phyloP scores from a whole-genome alignment of 495 filamentous ascomycete genomes.

The Penicillium silybi region DNA sequence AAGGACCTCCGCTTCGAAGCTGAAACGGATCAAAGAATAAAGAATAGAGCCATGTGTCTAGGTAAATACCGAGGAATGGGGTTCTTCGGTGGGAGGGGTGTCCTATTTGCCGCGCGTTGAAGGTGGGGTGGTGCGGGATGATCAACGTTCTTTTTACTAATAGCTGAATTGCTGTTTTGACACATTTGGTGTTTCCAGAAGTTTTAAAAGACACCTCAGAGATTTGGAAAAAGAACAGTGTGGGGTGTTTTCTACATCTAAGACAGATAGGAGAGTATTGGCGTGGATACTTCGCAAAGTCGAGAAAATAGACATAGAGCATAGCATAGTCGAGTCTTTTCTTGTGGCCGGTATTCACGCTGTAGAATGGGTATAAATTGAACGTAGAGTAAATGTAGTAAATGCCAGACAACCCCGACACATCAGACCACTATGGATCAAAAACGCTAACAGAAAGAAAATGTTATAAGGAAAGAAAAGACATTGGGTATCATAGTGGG shows the following conservation, averaged over 20 bases:
- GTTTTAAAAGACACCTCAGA: no score
- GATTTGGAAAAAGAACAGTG: no score
- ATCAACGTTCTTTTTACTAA: background rate
- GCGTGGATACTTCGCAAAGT: no score
- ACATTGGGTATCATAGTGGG: slow-evolving; percentile 23
- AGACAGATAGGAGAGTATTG: no score
- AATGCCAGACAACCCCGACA: background rate
- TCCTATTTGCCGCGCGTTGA: slow-evolving; percentile 6
- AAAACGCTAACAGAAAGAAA: background rate
- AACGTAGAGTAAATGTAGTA: background rate
- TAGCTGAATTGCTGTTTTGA: no score
- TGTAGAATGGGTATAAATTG: background rate
- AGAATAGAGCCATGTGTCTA: background rate
- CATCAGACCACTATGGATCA: slow-evolving; percentile 1
- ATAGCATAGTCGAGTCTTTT: no score
- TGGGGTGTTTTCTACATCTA: no score
- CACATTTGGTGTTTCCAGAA: no score
- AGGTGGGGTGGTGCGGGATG: background rate
- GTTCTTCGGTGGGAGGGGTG: background rate
- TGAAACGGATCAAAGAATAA: background rate
- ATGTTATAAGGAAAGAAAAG: slow-evolving; percentile 3
- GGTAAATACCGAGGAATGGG: background rate
- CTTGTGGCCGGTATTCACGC: no score
- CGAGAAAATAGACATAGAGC: no score
- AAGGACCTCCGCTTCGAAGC: background rate